Percentiles rank a stretch among this genome's conserved stretches.
Conservation (phyloP, 805 yeast species). For the Yarrowia sp. region DNA sequence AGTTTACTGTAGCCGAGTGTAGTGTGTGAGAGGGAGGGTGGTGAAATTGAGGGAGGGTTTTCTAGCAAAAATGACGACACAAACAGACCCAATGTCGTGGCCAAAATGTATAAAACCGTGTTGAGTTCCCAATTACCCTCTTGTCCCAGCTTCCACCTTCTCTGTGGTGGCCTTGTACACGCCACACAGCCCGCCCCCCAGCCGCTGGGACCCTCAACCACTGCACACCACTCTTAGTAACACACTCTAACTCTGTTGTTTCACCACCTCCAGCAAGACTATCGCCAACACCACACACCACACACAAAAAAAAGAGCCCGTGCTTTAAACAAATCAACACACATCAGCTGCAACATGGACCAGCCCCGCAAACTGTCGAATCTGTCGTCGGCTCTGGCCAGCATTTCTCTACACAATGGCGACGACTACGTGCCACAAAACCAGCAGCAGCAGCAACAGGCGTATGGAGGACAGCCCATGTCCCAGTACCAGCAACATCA, state of each 20-base stretch:
- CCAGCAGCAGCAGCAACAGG: constrained; percentile 15
- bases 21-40: no score
- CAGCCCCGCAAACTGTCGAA: constrained; percentile 34
- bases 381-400: constrained; percentile 36
- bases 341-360: constrained; percentile 24
- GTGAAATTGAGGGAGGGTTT: not conserved
- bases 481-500: not conserved
- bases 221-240: not conserved
- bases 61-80: not conserved
- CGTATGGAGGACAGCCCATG: constrained; percentile 16
- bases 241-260: constrained; percentile 16
- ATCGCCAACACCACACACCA: constrained; percentile 1
- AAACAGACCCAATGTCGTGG: not conserved
- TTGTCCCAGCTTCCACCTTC: not conserved
- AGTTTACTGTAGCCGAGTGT: not conserved
- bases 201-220: not conserved
- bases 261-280: constrained; percentile 15
- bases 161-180: not conserved
- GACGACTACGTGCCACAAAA: constrained; percentile 10
- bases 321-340: not conserved
- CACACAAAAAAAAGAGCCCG: not conserved
- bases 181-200: no score
- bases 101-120: not conserved
- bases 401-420: constrained; percentile 30
- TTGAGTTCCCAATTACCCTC: not conserved